These are phyloP conservation scores for Leptomonas pyrrhocoris DNA, from an alignment of 208 protist species.

Conservation along the genomic window DNA sequence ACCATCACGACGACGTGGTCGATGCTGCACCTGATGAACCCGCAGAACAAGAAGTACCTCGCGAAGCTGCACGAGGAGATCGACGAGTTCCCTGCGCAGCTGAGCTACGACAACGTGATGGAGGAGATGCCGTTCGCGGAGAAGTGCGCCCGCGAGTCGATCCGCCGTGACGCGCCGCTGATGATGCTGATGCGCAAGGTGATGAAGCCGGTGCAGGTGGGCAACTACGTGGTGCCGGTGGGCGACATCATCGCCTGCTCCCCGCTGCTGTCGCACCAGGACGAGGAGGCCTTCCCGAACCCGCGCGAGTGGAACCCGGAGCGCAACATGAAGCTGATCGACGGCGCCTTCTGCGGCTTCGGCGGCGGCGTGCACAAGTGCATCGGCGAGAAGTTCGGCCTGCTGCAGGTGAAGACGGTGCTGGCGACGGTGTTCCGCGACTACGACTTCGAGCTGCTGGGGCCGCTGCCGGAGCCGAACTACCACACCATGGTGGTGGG, in stretches of 20 bases:
- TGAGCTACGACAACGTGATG: constrained; percentile 92
- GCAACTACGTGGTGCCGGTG: constrained; percentile 85
- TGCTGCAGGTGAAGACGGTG: constrained; percentile 94
- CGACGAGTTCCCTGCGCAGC: constrained; percentile 75
- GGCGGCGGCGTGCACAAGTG: constrained; percentile 92
- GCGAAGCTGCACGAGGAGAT: constrained; percentile 70
- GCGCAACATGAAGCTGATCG: constrained; percentile 79
- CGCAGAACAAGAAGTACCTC: constrained; percentile 65
- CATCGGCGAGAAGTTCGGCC: constrained; percentile 93
- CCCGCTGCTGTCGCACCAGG: constrained; percentile 77
- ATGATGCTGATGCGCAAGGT: constrained; percentile 94
- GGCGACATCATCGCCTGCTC: constrained; percentile 89
- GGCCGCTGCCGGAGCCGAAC: constrained; percentile 76
- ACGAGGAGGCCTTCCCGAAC: constrained; percentile 86
- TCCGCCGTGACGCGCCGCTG: constrained; percentile 92
- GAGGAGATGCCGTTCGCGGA: constrained; percentile 91
- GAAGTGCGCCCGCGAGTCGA: constrained; percentile 85
- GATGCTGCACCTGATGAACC: constrained; percentile 81
- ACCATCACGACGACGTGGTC: constrained; percentile 92
- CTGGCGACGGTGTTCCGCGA: constrained; percentile 82
- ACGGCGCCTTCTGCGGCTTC: constrained; percentile 86
- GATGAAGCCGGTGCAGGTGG: constrained; percentile 73
- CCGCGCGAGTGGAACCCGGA: constrained; percentile 86
- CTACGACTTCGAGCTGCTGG: constrained; percentile 89
- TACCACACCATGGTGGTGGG: constrained; percentile 92